These are phyloP conservation scores for Eragrostis curvula DNA, from an alignment of 176 grass and related monocot genomes.

Conservation along the genomic window DNA sequence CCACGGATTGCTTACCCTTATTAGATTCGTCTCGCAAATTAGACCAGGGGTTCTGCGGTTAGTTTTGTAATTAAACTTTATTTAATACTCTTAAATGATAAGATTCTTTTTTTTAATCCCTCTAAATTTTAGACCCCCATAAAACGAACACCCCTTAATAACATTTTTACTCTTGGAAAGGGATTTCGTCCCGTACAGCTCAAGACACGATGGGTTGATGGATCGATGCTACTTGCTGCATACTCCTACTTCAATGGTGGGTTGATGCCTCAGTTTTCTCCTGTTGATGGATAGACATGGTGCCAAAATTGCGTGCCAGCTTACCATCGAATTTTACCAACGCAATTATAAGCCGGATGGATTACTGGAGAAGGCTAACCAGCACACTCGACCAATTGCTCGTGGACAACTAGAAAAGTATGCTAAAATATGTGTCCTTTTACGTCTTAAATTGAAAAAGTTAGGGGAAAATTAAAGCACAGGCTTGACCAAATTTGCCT, in stretches of 20 bases:
- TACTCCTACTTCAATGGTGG: not conserved
- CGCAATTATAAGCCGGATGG: not conserved
- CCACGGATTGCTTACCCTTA: no score
- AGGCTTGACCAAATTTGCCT: no score
- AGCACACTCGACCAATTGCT: not conserved
- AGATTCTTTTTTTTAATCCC: no score
- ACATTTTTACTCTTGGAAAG: slow-evolving; percentile 11
- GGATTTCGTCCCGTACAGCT: not conserved
- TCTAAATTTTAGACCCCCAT: no score
- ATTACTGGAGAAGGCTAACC: not conserved
- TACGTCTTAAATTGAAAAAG: no score
- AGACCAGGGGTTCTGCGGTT: no score
- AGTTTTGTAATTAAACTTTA: no score
- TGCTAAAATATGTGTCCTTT: not conserved
- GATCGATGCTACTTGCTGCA: not conserved
- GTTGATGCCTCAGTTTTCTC: slow-evolving; percentile 1
- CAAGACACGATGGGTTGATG: slow-evolving; percentile 5
- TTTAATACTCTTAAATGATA: no score
- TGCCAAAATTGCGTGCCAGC: not conserved
- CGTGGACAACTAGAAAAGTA: not conserved
- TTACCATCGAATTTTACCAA: not conserved
- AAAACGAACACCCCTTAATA: no score
- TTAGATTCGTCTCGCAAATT: no score
- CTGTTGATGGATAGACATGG: slow-evolving; percentile 15
- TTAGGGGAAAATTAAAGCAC: no score